Conservation (phyloP, 441 rosid genomes). For the Adansonia grandidieri region DNA sequence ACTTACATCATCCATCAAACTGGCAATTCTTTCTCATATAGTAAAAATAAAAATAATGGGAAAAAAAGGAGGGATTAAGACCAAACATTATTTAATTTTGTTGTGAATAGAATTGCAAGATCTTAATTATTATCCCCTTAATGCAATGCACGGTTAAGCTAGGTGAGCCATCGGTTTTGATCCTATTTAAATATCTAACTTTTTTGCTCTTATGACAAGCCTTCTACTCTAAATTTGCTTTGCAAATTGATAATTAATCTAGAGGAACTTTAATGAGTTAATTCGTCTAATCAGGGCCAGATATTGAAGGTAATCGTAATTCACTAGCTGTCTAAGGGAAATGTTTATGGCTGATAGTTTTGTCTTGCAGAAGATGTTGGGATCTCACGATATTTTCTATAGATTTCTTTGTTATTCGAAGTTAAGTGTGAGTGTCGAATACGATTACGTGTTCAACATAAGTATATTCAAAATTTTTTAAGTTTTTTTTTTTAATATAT, state of each 20-base stretch:
- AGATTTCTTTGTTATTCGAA: conserved; percentile 10
- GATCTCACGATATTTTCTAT: conserved; percentile 29
- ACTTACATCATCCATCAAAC: background rate
- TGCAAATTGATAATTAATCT: background rate
- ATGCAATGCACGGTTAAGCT: background rate
- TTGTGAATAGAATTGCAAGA: background rate
- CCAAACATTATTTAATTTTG: background rate
- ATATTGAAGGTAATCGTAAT: conserved; percentile 51
- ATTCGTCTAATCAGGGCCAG: conserved; percentile 43
- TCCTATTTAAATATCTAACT: background rate
- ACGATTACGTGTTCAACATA: no score
- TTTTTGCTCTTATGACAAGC: background rate
- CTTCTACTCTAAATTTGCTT: background rate
- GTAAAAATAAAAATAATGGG: background rate
- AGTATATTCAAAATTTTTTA: no score
- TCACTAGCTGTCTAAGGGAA: conserved; percentile 10
- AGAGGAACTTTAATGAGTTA: background rate
- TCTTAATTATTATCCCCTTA: background rate
- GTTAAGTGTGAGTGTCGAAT: no score
- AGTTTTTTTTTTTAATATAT: no score
- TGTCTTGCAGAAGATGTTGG: background rate
- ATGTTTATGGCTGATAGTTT: conserved; percentile 2
- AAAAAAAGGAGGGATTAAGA: background rate
- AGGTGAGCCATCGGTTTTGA: background rate
- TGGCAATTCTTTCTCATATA: background rate